Evolutionary conservation across 192 early-diverging fungal species (phyloP), one percentile per base, ranked within the genome.

Genomic region (Oehlia diaphana): DNA sequence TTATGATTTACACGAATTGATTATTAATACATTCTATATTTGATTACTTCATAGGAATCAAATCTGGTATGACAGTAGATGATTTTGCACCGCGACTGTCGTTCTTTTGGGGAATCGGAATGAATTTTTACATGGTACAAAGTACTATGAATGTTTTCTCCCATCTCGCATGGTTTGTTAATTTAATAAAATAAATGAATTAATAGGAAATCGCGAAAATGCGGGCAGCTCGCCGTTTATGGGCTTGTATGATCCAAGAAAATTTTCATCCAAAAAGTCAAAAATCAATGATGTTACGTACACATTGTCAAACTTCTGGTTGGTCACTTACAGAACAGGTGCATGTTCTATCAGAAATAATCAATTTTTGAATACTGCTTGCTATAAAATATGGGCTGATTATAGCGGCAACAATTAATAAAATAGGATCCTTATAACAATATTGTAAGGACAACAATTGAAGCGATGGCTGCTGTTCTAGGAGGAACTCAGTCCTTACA

Each of bases 401-500:
- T 63, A 39, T 63, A 35, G 16, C 37, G 44, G 3, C 35, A 8
- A 75, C 0, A 23, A 44, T 23, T 7, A 72, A 35, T 23, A 5
- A 75, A 47, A 26, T 66, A 87, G 90, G 94, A 96, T 76, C 95
- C 94, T 16, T 95, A 95, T 83, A 96, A 95, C 87, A 96, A 96
- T 81, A 91, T 96, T 9, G 89, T 96, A 63, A 89, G 95, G 63
- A 95, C 95, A 0, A 95, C 94, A 9, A 86, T 96, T 31, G 95
- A 96, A 84, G 95, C 95, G 35, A 94, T 96, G 93, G 94, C 95
- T 8, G 94, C 95, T n/a, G 94, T 93, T 2, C 85, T 96, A 50
- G 95, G 95, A 67, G 94, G 95, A 73, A 96, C 95, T 1, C 95
- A 96, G 87, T 95, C 94, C n/a, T 81, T 96, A 65, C 94, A 96